A percentile compares a stretch with the other conserved stretches of the same genome.
phyloP scores from a whole-genome alignment of 768 basidiomycete genomes.

The Panaeolus papilionaceus region DNA sequence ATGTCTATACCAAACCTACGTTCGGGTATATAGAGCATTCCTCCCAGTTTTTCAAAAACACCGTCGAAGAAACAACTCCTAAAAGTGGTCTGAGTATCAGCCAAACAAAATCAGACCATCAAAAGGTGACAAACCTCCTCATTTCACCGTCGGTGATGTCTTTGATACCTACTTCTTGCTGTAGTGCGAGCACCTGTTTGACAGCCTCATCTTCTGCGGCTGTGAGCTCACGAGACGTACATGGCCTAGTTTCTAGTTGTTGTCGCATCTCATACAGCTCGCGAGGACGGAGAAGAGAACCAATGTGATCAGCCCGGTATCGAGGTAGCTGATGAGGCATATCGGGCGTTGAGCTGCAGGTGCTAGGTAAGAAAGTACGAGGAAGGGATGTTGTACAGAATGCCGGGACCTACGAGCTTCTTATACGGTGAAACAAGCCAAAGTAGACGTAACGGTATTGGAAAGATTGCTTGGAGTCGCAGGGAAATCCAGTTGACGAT shows the following conservation, averaged over 20 bases:
- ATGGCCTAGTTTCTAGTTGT: constrained; percentile 47
- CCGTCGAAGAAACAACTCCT: constrained; percentile 69
- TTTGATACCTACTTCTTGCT: constrained; percentile 60
- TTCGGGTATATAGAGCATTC: constrained; percentile 60
- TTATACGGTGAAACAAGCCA: constrained; percentile 33
- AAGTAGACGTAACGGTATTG: constrained; percentile 27
- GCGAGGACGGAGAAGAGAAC: constrained; percentile 62
- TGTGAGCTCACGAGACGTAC: constrained; percentile 49
- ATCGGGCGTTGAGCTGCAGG: constrained; percentile 25
- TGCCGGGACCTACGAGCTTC: constrained; percentile 25
- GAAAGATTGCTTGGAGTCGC: background rate
- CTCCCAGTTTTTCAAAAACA: constrained; percentile 69
- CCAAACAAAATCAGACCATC: constrained; percentile 6
- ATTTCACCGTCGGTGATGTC: constrained; percentile 71
- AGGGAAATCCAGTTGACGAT: constrained; percentile 6
- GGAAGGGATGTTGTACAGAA: constrained; percentile 21
- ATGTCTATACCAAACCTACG: constrained; percentile 38
- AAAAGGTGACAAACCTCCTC: constrained; percentile 36
- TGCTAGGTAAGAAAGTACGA: constrained; percentile 18
- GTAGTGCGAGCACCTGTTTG: constrained; percentile 56
- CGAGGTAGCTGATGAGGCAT: constrained; percentile 39
- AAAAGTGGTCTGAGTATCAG: constrained; percentile 16
- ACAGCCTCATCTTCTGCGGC: constrained; percentile 60
- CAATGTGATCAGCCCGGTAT: constrained; percentile 63
- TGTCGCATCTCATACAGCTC: constrained; percentile 54